phyloP scores from a whole-genome alignment of 805 yeast species.

The Dipodascus albidus region DNA sequence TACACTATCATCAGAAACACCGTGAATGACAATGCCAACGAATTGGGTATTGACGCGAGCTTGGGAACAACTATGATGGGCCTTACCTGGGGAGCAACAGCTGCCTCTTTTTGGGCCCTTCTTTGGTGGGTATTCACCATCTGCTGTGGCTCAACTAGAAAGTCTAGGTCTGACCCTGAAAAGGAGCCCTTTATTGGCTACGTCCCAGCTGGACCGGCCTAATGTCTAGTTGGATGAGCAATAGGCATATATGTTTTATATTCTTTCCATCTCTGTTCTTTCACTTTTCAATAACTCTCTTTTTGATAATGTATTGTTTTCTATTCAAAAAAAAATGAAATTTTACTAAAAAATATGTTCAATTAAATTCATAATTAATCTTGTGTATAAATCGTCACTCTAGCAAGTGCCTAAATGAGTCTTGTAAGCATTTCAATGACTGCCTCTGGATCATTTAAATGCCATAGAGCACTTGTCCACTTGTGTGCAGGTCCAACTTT shows the following conservation, averaged over 20 bases:
- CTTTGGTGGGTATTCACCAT: conserved; percentile 32
- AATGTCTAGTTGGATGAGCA: no score
- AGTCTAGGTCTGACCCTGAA: conserved; percentile 14
- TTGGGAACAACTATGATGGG: conserved; percentile 43
- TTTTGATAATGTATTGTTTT: neutral
- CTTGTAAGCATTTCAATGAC: neutral
- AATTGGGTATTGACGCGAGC: conserved; percentile 44
- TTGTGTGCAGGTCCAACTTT: neutral
- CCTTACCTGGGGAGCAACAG: conserved; percentile 53
- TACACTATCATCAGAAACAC: conserved; percentile 37
- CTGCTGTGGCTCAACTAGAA: conserved; percentile 32
- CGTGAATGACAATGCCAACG: conserved; percentile 36
- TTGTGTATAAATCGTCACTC: no score
- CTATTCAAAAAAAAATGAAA: no score
- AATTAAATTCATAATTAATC: no score
- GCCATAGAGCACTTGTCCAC: neutral
- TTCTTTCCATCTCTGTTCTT: no score
- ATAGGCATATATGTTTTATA: no score
- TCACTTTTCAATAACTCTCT: neutral
- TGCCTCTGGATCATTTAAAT: neutral
- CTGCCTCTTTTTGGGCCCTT: conserved; percentile 32
- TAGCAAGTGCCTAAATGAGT: neutral
- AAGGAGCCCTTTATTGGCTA: conserved; percentile 23
- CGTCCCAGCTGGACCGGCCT: neutral
- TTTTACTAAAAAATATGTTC: no score